phyloP scores from a whole-genome alignment of 208 protist genomes.

The Trypanosomatidae sp. region DNA sequence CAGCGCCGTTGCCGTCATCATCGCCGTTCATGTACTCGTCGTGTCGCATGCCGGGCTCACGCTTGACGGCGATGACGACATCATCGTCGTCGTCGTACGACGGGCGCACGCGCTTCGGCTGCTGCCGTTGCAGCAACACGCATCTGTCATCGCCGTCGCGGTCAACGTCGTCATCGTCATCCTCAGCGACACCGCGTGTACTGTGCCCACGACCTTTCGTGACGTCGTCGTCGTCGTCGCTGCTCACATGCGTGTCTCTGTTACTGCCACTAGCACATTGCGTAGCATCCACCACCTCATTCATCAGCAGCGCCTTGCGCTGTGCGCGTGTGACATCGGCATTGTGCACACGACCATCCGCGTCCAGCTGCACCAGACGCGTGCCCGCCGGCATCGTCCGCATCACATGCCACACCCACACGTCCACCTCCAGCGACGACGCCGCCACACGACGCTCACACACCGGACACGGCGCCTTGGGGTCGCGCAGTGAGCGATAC shows the following conservation, averaged over 20 bases:
- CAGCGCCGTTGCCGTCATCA: too few species aligned
- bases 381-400: constrained; percentile 64
- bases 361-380: constrained; percentile 59
- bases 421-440: constrained; percentile 69
- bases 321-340: constrained; percentile 49
- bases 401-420: constrained; percentile 64
- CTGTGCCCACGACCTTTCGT: too few species aligned
- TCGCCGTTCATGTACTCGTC: too few species aligned
- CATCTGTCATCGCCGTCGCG: too few species aligned
- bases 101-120: too few species aligned
- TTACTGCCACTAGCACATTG: constrained; percentile 43
- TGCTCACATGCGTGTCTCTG: constrained; percentile 21
- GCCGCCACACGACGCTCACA: constrained; percentile 63
- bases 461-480: constrained; percentile 68
- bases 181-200: too few species aligned
- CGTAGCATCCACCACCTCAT: constrained; percentile 48
- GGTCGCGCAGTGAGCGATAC: constrained; percentile 70
- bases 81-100: too few species aligned
- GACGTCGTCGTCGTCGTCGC: constrained; percentile 11
- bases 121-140: too few species aligned
- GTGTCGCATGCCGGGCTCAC: too few species aligned
- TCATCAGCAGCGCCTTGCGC: constrained; percentile 39
- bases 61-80: too few species aligned
- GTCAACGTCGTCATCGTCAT: too few species aligned
- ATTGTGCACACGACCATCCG: constrained; percentile 58